Base-by-base conservation (phyloP, 164 flowering plant genomes). In the Nymphaea colorata region DNA sequence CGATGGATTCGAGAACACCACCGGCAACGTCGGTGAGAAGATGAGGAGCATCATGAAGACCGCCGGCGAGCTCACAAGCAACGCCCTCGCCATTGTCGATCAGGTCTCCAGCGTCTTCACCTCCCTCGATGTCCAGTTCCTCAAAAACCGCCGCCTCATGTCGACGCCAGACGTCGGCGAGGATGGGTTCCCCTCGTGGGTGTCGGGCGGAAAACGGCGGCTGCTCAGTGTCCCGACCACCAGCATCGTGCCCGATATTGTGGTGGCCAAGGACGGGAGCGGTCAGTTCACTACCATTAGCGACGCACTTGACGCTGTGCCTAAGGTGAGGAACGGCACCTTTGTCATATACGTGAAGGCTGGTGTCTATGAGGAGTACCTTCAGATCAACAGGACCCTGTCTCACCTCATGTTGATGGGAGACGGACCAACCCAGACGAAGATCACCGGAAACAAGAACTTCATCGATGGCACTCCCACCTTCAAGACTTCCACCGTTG, bases 281-380 rank as follows among this genome's bases (percentile, higher is more conserved):
- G 71, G 66, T 3, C 17, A 69, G 44, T 69, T 16, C 43, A 61
- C 42, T 5, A 69, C 59, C 3, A 59, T 69, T 3, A 2, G 15
- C 25, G 71, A 61, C 3, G 71, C 71, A 2, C 43, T 69, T 18
- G 59, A 18, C 3, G 61, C 44, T 7, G 66, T 60, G 44, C 71
- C 71, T 5, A 53, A 43, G 59, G 14, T 17, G 67, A 83, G 84
- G 70, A 63, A 2, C 60, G 67, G 25, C 0, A 71, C 78, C 51
- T 83, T 66, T 43, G 71, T 83, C 47, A 83, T 87, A n/a, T 72
- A 77, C 61, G 76, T 87, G 2, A 86, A 74, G 69, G 76, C 75
- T 8, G 90, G 90, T n/a, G 65, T 84, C 3, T 87, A 87, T 71
- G 59, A 67, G 0, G 93, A 87, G 74, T 81, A 75, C 45, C 83